A percentile compares a stretch with the other conserved stretches of the same genome.
Conservation (phyloP, 345 rosid species). For the Camelina hispida region DNA sequence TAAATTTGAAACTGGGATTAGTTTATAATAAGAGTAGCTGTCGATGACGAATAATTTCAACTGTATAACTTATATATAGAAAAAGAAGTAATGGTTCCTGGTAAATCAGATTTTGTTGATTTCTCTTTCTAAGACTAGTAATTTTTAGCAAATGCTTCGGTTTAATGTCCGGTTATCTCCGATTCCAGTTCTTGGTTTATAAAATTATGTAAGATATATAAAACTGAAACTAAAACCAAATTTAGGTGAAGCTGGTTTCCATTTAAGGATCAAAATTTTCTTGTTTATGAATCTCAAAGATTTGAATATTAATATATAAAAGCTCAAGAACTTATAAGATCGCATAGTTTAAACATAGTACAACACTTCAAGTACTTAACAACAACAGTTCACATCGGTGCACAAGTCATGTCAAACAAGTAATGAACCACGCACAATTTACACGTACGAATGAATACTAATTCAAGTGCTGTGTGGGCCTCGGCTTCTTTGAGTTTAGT, state of each 20-base stretch:
- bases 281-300: not conserved
- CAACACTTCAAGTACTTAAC: too few relatives aligned
- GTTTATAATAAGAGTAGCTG: not conserved
- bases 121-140: not conserved
- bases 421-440: not conserved
- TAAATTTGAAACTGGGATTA: not conserved
- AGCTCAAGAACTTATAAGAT: too few relatives aligned
- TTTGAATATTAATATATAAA: not conserved
- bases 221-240: not conserved
- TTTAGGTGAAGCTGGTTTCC: not conserved
- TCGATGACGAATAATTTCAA: not conserved
- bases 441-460: constrained; percentile 2
- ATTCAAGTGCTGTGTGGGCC: not conserved
- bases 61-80: not conserved
- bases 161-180: not conserved
- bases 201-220: not conserved
- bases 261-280: not conserved
- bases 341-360: too few relatives aligned
- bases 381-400: not conserved
- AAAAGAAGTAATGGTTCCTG: not conserved
- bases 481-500: not conserved
- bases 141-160: constrained; percentile 5
- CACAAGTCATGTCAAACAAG: not conserved
- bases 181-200: constrained; percentile 17
- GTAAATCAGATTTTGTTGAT: not conserved